These are phyloP conservation scores for Pistacia atlantica DNA, from an alignment of 345 rosid species.

Conservation along the genomic window DNA sequence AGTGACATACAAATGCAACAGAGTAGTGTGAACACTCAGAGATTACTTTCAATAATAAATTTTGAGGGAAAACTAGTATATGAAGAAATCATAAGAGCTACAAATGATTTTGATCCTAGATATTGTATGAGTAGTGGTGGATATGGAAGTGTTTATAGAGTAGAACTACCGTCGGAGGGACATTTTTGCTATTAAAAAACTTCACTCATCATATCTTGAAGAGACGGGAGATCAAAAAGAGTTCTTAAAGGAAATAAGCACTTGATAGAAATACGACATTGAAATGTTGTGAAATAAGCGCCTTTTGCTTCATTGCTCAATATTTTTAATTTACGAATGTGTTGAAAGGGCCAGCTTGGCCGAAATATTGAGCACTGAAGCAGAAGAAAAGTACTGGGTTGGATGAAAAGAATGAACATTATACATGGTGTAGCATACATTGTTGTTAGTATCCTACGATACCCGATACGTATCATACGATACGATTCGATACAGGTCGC, in stretches of 20 bases:
- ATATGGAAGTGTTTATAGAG: neutral
- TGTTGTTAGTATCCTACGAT: too few species aligned
- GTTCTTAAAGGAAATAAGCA: neutral
- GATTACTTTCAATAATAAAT: neutral
- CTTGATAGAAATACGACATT: neutral
- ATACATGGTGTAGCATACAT: too few species aligned
- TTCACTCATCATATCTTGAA: neutral
- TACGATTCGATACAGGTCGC: too few species aligned
- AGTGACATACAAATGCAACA: neutral
- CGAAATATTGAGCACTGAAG: too few species aligned
- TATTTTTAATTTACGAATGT: too few species aligned
- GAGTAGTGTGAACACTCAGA: neutral
- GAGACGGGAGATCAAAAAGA: neutral
- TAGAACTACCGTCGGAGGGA: neutral
- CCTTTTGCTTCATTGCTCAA: too few species aligned
- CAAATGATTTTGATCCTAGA: neutral
- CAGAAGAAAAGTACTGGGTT: too few species aligned
- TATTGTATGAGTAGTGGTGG: neutral
- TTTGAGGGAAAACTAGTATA: neutral
- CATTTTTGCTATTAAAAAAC: neutral
- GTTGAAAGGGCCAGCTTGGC: too few species aligned
- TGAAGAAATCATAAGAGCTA: neutral
- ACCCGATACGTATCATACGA: too few species aligned
- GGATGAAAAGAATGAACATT: too few species aligned
- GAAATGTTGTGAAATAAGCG: neutral